Percentiles rank a stretch among this genome's conserved stretches.
These are phyloP conservation scores for Intubia oerlemansii DNA, from an alignment of 2,329 filamentous ascomycete species.

Conservation along the genomic window DNA sequence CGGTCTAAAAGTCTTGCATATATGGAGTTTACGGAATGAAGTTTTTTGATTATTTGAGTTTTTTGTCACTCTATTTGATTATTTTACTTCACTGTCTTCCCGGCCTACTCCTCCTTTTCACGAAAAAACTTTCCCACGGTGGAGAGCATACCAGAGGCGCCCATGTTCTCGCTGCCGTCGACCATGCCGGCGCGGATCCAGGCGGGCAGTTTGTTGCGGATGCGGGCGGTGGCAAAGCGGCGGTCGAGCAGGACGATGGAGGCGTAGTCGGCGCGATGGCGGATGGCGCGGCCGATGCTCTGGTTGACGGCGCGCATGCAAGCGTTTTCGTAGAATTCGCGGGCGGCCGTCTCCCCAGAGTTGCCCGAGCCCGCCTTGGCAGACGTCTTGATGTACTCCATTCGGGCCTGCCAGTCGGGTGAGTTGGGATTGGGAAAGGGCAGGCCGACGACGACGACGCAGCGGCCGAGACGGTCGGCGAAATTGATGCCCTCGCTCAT, in stretches of 20 bases:
- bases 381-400: constrained; percentile 55
- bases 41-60: no score
- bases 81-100: no score
- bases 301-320: constrained; percentile 97
- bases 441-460: constrained; percentile 76
- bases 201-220: constrained; percentile 59
- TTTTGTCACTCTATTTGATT: no score
- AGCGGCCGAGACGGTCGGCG: constrained; percentile 71
- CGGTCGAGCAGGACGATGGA: constrained; percentile 70
- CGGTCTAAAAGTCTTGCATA: no score
- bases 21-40: no score
- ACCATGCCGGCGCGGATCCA: constrained; percentile 69
- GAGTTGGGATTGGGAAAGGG: constrained; percentile 83
- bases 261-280: constrained; percentile 76
- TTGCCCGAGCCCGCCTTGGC: not conserved
- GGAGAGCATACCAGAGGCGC: constrained; percentile 38
- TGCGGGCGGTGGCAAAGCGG: constrained; percentile 52
- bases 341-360: constrained; percentile 32
- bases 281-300: constrained; percentile 79
- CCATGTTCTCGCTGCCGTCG: constrained; percentile 26
- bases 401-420: constrained; percentile 81
- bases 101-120: no score
- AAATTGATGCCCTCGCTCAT: constrained; percentile 98
- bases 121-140: constrained; percentile 35
- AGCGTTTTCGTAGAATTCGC: constrained; percentile 80